phyloP scores from a whole-genome alignment of 2,329 filamentous ascomycete genomes.

The Trichoderma sp. region DNA sequence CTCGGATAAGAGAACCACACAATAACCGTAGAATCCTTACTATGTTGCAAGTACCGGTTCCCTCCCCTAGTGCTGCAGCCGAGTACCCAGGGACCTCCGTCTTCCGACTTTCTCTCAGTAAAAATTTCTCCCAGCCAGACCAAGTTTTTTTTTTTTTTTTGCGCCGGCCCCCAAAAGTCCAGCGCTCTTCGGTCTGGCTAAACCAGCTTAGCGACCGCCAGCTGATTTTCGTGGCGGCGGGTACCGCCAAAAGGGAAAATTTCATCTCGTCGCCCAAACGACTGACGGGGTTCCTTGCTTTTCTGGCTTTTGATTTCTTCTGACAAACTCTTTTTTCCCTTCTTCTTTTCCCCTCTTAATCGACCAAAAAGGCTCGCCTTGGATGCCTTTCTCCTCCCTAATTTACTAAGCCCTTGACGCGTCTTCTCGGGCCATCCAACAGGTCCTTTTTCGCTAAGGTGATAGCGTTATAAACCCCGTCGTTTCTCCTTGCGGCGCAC shows the following conservation, averaged over 20 bases:
- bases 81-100: neutral
- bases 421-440: neutral
- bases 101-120: neutral
- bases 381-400: neutral
- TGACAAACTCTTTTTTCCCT: neutral
- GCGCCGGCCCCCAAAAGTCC: neutral
- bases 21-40: neutral
- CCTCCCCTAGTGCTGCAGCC: neutral
- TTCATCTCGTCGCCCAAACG: neutral
- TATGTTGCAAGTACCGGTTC: neutral
- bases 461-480: constrained; percentile 18
- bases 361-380: neutral
- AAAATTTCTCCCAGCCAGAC: neutral
- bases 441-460: constrained; percentile 7
- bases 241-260: constrained; percentile 6
- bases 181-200: neutral
- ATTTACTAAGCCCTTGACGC: constrained; percentile 6
- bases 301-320: neutral
- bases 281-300: neutral
- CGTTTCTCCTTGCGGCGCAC: constrained; percentile 18
- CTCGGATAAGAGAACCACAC: neutral
- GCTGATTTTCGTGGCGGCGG: constrained; percentile 15
- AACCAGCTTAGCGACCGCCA: constrained; percentile 11
- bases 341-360: neutral
- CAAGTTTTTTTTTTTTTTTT: neutral